These are phyloP conservation scores for Suillus cothurnatus DNA, from an alignment of 768 basidiomycete genomes.

Conservation along the genomic window DNA sequence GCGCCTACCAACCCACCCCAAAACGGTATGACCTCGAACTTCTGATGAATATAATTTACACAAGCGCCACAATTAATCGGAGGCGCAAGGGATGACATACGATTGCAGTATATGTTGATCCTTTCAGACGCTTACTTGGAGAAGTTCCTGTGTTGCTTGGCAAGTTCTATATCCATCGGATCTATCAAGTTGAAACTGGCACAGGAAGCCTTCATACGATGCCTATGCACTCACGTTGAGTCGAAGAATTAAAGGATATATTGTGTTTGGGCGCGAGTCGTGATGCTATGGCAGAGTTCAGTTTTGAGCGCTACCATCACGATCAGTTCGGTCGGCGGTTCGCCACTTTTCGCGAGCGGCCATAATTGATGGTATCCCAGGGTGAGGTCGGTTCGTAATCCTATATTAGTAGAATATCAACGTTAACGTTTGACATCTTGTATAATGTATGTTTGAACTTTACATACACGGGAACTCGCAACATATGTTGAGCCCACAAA, in stretches of 20 bases:
- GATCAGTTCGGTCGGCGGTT: background rate
- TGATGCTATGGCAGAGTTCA: background rate
- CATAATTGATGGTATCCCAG: background rate
- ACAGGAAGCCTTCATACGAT: background rate
- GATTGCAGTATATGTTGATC: background rate
- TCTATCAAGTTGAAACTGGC: background rate
- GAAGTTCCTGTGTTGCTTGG: background rate
- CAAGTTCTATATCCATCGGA: background rate
- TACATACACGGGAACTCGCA: background rate
- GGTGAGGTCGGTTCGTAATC: background rate
- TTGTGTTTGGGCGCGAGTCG: background rate
- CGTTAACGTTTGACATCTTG: background rate
- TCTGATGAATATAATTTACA: background rate
- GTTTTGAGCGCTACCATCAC: background rate
- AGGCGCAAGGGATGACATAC: too few species aligned
- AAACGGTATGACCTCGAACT: background rate
- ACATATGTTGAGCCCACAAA: slow-evolving; percentile 1
- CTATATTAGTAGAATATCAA: background rate
- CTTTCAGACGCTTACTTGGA: background rate
- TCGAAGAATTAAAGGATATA: background rate
- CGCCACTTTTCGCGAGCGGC: slow-evolving; percentile 2
- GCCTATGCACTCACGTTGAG: background rate
- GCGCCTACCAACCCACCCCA: background rate
- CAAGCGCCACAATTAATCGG: background rate
- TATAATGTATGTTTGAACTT: background rate